Evolutionary conservation across 1,284 basidiomycete genomes (phyloP).

Genomic region (Ganoderma sinense): DNA sequence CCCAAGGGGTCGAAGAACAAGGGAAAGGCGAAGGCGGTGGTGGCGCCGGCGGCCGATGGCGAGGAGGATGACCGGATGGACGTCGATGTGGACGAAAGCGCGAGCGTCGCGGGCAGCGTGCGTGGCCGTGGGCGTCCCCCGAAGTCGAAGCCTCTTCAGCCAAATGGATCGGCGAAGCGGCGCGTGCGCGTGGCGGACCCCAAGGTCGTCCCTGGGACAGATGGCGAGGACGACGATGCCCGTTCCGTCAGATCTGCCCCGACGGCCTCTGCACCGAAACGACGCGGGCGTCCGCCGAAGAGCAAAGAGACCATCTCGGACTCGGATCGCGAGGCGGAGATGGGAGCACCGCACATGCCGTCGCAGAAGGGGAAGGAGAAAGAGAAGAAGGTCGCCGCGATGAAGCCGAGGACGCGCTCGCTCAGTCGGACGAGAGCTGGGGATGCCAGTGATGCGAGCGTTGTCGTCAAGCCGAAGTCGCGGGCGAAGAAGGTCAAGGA

Average conservation of each 20-base stretch:
- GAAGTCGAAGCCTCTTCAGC: conserved; percentile 26
- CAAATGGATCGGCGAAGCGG: conserved; percentile 30
- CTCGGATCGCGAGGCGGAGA: conserved; percentile 33
- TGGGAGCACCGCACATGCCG: conserved; percentile 20
- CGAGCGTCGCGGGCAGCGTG: conserved; percentile 31
- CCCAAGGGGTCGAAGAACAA: conserved; percentile 17
- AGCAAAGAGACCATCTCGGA: conserved; percentile 34
- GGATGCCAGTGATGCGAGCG: conserved; percentile 24
- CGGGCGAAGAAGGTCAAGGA: conserved; percentile 28
- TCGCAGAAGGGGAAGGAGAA: conserved; percentile 15
- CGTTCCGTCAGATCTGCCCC: conserved; percentile 27
- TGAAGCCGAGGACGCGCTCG: conserved; percentile 31
- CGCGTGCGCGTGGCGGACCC: conserved; percentile 30
- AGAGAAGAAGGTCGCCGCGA: conserved; percentile 28
- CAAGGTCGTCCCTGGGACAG: conserved; percentile 26
- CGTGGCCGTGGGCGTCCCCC: conserved; percentile 32
- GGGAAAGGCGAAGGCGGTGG: conserved; percentile 22
- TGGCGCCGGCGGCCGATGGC: conserved; percentile 16
- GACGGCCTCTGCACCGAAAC: conserved; percentile 29
- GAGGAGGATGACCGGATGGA: conserved; percentile 38
- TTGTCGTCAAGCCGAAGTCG: conserved; percentile 25
- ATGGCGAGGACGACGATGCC: conserved; percentile 32
- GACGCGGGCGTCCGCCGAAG: conserved; percentile 37
- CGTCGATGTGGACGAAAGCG: conserved; percentile 39
- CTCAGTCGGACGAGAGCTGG: conserved; percentile 31